Conservation (phyloP, 331 rosid species). For the Prunus yedoensis region DNA sequence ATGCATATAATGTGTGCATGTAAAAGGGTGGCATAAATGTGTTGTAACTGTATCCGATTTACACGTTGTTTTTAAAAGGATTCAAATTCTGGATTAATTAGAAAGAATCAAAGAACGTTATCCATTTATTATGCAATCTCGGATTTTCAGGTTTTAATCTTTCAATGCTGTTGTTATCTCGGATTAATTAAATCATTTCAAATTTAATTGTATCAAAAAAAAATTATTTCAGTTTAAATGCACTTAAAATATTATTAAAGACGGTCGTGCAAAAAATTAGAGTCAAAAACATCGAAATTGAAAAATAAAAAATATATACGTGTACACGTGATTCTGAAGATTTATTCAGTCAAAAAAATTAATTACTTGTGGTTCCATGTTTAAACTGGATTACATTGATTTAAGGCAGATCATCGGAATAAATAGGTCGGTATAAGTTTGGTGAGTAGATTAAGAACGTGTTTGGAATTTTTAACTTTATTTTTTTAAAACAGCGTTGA, state of each 20-base stretch:
- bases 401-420: too few species aligned
- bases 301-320: too few species aligned
- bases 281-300: too few species aligned
- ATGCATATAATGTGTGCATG: not conserved
- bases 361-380: too few species aligned
- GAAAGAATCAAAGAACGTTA: slow-evolving; percentile 14
- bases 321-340: too few species aligned
- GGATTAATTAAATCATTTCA: not conserved
- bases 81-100: slow-evolving; percentile 4
- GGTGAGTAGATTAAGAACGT: not conserved
- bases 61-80: not conserved
- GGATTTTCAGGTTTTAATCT: not conserved
- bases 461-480: not conserved
- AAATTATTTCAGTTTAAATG: not conserved
- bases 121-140: slow-evolving; percentile 4
- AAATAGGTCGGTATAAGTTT: not conserved
- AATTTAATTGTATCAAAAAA: not conserved
- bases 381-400: too few species aligned
- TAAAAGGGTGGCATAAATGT: not conserved
- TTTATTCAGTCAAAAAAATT: too few species aligned
- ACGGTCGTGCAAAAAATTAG: too few species aligned
- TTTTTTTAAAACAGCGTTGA: not conserved
- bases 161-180: not conserved
- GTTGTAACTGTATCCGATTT: slow-evolving; percentile 33
- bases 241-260: not conserved